Base-by-base conservation (phyloP, 2,329 filamentous ascomycete genomes). In the Myriosclerotinia curreyana region DNA sequence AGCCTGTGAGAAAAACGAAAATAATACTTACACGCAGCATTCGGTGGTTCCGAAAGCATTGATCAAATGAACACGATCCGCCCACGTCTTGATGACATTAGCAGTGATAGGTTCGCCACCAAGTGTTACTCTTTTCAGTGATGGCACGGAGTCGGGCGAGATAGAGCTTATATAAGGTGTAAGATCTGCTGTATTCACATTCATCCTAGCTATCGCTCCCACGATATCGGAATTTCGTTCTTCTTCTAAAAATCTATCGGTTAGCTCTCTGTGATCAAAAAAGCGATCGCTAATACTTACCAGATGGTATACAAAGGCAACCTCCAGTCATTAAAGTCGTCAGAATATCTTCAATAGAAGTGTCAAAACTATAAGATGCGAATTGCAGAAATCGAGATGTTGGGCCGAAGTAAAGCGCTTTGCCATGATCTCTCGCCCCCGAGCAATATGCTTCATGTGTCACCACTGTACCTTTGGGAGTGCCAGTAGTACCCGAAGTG, bases 401-500 rank as follows among this genome's bases (percentile, higher is more conserved):
- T 12, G 28, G 61, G 5, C 60, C 22, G 20, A 69, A 62, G 12
- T 34, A 55, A 73, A 79, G 59, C 71, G 73, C 4, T 74, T 56
- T 54, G 14, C 64, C 55, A 46, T 65, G 34, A 72, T 76, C 40
- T 71, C 74, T 62, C 1, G 55, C 49, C 0, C 62, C 54, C 3
- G 62, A 60, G 34, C 54, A 60, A 28, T 60, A 64, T 60, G 54
- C 55, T 52, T 46, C 22, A 46, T 64, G 62, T 5, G 34, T 50
- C 5, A 64, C 28, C 1, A 60, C 28, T 17, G 49, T 65, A 25
- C 75, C 77, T 66, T 81, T 80, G 0, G 78, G 78, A 3, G 68
- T 71, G 0, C 79, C 78, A 1, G 78, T 79, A 8, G 76, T 76
- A 0, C 79, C 79, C 0, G 78, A 80, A 0, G 79, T 80, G 66